phyloP scores from a whole-genome alignment of 1,284 basidiomycete species.

The Amylostereum areolatum region DNA sequence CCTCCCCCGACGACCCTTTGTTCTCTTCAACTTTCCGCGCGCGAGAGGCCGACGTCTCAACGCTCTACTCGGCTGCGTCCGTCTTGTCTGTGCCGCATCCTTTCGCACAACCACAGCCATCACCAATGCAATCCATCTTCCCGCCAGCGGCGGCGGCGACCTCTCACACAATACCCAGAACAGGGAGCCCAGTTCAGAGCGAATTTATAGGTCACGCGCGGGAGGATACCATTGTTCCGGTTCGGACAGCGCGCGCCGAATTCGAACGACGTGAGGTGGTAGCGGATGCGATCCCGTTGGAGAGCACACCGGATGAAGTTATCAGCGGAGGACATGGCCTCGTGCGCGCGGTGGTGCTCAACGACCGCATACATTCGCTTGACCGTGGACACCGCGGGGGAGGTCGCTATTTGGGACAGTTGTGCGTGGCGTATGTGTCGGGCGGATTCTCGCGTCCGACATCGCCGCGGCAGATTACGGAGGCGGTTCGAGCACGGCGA shows the following conservation, averaged over 20 bases:
- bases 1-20: slow-evolving; percentile 67
- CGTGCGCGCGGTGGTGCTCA: slow-evolving; percentile 78
- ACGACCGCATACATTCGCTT: slow-evolving; percentile 92
- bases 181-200: slow-evolving; percentile 22
- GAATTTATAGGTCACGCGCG: slow-evolving; percentile 16
- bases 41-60: slow-evolving; percentile 74
- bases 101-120: not conserved
- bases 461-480: slow-evolving; percentile 45
- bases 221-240: slow-evolving; percentile 35
- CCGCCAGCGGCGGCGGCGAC: slow-evolving; percentile 13
- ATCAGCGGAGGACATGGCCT: slow-evolving; percentile 81
- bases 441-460: slow-evolving; percentile 62
- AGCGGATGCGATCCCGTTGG: slow-evolving; percentile 69
- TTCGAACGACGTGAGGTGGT: slow-evolving; percentile 82
- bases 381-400: slow-evolving; percentile 83
- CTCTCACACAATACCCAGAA: slow-evolving; percentile 13
- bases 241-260: slow-evolving; percentile 41
- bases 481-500: slow-evolving; percentile 19
- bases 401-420: slow-evolving; percentile 94
- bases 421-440: slow-evolving; percentile 72
- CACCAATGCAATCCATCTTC: slow-evolving; percentile 29
- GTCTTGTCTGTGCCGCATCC: slow-evolving; percentile 60
- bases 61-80: slow-evolving; percentile 76
- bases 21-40: slow-evolving; percentile 26
- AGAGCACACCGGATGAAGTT: slow-evolving; percentile 57